Evolutionary conservation across 768 basidiomycete genomes (phyloP), one percentile per base, ranked within the genome.

Genomic region (Russula dissimulans): DNA sequence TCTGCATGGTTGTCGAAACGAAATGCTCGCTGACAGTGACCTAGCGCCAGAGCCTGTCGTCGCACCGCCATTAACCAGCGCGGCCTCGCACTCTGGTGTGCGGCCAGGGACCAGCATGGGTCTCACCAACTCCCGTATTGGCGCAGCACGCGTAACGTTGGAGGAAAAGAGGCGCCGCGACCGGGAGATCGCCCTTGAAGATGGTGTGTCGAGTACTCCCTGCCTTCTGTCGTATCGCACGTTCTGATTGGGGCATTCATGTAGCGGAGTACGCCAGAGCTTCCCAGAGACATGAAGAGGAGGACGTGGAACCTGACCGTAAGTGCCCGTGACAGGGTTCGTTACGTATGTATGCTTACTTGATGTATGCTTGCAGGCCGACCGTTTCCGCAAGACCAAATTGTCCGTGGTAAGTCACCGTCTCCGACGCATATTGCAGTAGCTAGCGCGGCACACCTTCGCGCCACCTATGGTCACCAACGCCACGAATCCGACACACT

Each of bases 401-500:
- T 54, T 41, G 44, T 54, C 18, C 63, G 76, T 18, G 78, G 81
- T 46, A 77, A 80, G 60, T 79, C 83, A 0, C 84, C 84, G 3
- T 84, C 85, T 5, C 77, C 79, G 15, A 76, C 76, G 5, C 75
- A 76, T 38, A 67, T 72, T 60, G 67, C 61, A 26, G 29, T 59
- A 14, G 39, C n/a, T 9, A 61, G 60, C 42, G 67, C 69, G 38
- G 60, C 69, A 54, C 69, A 73, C 56, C 63, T 71, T 61, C 64
- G 75, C 3, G 63, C 73, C 11, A 47, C 67, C 46, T 70, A 78
- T 65, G 72, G 70, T 2, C 89, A 91, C 68, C 79, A 76, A 66
- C 82, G 89, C 52, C 80, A 82, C 31, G 88, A 90, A 59, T 90
- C 89, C 0, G 89, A 91, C 63, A 90, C 89, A 0, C 73, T 89